Base-by-base conservation (phyloP, 106 monocot species). In the Apostasia shenzhenica region DNA sequence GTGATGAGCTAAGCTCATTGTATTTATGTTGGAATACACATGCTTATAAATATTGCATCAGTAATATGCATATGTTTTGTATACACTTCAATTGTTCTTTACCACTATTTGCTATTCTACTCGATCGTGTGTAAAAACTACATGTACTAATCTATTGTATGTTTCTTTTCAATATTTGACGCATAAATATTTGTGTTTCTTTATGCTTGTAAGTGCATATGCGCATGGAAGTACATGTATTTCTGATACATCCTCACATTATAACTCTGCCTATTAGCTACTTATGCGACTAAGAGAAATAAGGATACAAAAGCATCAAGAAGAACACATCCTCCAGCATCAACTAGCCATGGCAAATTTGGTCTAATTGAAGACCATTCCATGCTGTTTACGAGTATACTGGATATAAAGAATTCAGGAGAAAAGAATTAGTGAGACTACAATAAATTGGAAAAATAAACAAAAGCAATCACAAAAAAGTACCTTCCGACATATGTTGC, bases 221-320 rank as follows among this genome's bases (percentile, higher is more conserved):
- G 0, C 50, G 12, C 14, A 14, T 66, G 13, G 48, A 71, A 63
- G 54, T 44, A 14, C 48, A 49, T 26, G 69, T 3, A 67, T 59
- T 66, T 7, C n/a, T 1, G 26, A 7, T 39, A 54, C 26, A 26
- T 26, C 26, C 26, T 26, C 26, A 26, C 26, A 26, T 26, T 26
- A 26, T 3, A 63, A 55, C 46, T 56, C 1, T 54, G 26, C 26
- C 26, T 26, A 26, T 26, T 26, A 26, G 26, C 26, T 26, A 26
- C 26, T 26, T 26, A 26, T 26, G 26, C 26, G 26, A 26, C 26
- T 6, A 2, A 68, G 3, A 57, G 14, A 69, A 42, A 14, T 11
- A 80, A 93, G 93, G 93, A 94, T 94, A 94, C 93, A 76, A 89
- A 84, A 72, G 76, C 49, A 78, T 94, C 93, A 12, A 94, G 78